phyloP scores from a whole-genome alignment of 805 yeast genomes.

The Saturnispora ahearnii region DNA sequence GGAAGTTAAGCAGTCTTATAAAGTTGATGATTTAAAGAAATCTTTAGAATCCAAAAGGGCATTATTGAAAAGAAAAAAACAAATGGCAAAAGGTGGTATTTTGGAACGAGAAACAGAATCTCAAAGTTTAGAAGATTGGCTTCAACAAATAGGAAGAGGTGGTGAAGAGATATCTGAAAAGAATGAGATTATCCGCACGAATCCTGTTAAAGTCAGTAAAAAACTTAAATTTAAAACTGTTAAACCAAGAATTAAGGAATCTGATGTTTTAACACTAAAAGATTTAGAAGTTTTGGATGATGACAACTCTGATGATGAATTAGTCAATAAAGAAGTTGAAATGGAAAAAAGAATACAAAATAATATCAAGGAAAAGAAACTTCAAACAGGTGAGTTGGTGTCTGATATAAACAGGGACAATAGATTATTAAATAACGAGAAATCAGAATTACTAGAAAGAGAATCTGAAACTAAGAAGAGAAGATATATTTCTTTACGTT shows the following conservation, averaged over 20 bases:
- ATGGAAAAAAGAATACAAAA: slow-evolving; percentile 15
- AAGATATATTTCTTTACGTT: slow-evolving; percentile 14
- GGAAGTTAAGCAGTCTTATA: slow-evolving; percentile 27
- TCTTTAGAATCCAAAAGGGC: slow-evolving; percentile 13
- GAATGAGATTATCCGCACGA: background rate
- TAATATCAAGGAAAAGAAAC: slow-evolving; percentile 13
- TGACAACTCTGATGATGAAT: slow-evolving; percentile 30
- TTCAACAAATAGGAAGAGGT: slow-evolving; percentile 22
- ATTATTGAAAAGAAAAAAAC: slow-evolving; percentile 18
- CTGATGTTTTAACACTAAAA: slow-evolving; percentile 46
- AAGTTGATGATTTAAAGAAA: slow-evolving; percentile 16
- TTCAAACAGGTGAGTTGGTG: slow-evolving; percentile 27
- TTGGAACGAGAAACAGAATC: slow-evolving; percentile 22
- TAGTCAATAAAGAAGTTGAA: slow-evolving; percentile 29
- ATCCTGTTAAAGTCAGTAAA: background rate
- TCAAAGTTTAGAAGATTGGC: slow-evolving; percentile 28
- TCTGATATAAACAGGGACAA: slow-evolving; percentile 19
- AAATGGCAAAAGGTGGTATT: slow-evolving; percentile 19
- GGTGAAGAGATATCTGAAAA: slow-evolving; percentile 4
- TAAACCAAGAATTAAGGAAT: background rate
- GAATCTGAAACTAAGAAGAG: slow-evolving; percentile 7
- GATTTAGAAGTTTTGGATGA: slow-evolving; percentile 27
- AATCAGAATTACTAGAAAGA: background rate
- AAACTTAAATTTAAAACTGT: slow-evolving; percentile 1
- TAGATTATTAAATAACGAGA: slow-evolving; percentile 16